Conservation (phyloP, 768 basidiomycete species). For the Cystobasidium ongulense region DNA sequence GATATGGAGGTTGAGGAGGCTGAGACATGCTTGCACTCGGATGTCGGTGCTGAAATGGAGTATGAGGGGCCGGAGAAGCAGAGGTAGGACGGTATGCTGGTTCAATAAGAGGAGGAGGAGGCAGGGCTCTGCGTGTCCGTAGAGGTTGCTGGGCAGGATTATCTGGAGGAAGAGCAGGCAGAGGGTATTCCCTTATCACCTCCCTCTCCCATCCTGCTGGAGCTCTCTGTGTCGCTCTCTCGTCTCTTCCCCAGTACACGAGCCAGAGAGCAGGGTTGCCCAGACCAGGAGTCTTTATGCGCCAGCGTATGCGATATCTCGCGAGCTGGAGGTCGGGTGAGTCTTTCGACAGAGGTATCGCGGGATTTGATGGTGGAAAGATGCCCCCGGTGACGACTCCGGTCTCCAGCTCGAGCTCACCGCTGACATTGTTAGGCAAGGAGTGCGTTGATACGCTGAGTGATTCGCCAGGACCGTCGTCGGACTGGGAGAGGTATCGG, state of each 20-base stretch:
- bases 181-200: constrained; percentile 34
- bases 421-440: not conserved
- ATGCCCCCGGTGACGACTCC: constrained; percentile 33
- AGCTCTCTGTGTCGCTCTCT: constrained; percentile 7
- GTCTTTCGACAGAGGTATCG: constrained; percentile 23
- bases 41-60: not conserved
- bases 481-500: constrained; percentile 33
- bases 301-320: constrained; percentile 35
- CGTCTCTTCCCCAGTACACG: constrained; percentile 36
- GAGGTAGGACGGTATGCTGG: not conserved
- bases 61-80: not conserved
- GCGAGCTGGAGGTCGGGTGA: constrained; percentile 35
- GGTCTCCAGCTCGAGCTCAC: constrained; percentile 35
- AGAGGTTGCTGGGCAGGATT: constrained; percentile 29
- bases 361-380: constrained; percentile 28
- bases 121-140: not conserved
- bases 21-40: not conserved
- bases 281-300: constrained; percentile 29
- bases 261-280: constrained; percentile 34
- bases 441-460: constrained; percentile 5
- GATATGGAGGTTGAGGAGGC: not conserved
- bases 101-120: not conserved
- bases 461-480: constrained; percentile 16
- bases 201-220: constrained; percentile 35
- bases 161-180: constrained; percentile 22